Conservation (phyloP, 179 eudicot genomes). For the Spergularia azorica region DNA sequence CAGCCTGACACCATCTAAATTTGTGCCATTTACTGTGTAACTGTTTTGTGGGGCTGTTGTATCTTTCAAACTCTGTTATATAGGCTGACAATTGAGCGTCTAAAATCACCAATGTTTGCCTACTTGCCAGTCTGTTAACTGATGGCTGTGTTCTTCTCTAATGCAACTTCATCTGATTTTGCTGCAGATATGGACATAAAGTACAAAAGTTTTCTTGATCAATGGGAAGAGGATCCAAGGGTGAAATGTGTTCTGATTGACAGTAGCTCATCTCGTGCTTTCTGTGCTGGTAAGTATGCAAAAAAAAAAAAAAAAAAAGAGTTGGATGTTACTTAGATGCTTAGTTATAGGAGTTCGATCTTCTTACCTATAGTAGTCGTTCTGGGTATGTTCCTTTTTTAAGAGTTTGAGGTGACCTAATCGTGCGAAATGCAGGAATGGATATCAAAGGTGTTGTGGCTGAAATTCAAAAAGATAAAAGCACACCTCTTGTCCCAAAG, state of each 20-base stretch:
- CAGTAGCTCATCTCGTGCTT: slow-evolving; percentile 82
- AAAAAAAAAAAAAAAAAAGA: too few relatives aligned
- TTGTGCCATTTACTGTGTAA: neutral
- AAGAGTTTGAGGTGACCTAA: slow-evolving; percentile 38
- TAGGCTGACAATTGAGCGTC: neutral
- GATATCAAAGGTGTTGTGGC: slow-evolving; percentile 96
- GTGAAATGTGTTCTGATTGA: slow-evolving; percentile 81
- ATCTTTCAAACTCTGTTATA: neutral
- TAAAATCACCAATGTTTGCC: neutral
- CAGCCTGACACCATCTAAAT: neutral
- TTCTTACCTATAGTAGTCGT: slow-evolving; percentile 1
- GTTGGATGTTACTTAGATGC: neutral
- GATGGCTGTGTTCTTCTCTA: neutral
- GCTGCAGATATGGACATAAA: slow-evolving; percentile 76
- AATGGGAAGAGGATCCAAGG: slow-evolving; percentile 85
- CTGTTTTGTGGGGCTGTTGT: neutral
- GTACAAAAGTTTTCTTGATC: slow-evolving; percentile 83
- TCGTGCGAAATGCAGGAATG: slow-evolving; percentile 76
- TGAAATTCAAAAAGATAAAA: slow-evolving; percentile 83
- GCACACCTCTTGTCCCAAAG: slow-evolving; percentile 84
- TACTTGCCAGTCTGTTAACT: neutral
- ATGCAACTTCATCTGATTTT: neutral
- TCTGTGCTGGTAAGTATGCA: slow-evolving; percentile 67
- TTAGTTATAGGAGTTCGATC: slow-evolving; percentile 10
- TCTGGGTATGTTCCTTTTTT: slow-evolving; percentile 21